Conservation (phyloP, 1,284 basidiomycete genomes). For the Meira nashicola region DNA sequence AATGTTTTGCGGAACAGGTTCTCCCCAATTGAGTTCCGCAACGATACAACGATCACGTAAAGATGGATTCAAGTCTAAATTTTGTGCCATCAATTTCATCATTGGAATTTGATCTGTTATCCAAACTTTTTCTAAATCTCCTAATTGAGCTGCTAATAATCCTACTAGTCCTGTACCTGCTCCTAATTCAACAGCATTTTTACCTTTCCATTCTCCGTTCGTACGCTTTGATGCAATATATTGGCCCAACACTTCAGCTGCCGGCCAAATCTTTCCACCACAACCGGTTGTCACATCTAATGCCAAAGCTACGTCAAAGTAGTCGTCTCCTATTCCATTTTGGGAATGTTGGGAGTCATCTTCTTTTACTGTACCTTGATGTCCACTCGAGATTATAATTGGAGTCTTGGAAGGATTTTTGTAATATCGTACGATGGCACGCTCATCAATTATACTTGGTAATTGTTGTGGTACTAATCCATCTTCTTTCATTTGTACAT, state of each 20-base stretch:
- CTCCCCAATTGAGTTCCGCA: slow-evolving; percentile 45
- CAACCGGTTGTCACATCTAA: slow-evolving; percentile 79
- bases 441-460: slow-evolving; percentile 56
- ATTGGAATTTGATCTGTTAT: slow-evolving; percentile 74
- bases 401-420: slow-evolving; percentile 19
- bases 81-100: slow-evolving; percentile 41
- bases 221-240: slow-evolving; percentile 25
- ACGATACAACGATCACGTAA: slow-evolving; percentile 15
- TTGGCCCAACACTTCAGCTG: slow-evolving; percentile 67
- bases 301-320: slow-evolving; percentile 55
- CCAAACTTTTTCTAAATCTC: slow-evolving; percentile 58
- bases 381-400: neutral
- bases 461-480: slow-evolving; percentile 60
- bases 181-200: slow-evolving; percentile 70
- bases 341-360: neutral
- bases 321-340: neutral
- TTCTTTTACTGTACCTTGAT: neutral
- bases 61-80: slow-evolving; percentile 29
- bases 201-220: slow-evolving; percentile 17
- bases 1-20: slow-evolving; percentile 45
- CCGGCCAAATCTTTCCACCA: slow-evolving; percentile 86
- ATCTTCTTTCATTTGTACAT: slow-evolving; percentile 8
- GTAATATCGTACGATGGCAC: slow-evolving; percentile 33
- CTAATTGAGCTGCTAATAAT: slow-evolving; percentile 69
- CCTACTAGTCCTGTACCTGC: slow-evolving; percentile 60